Evolutionary conservation across 2,329 filamentous ascomycete genomes (phyloP).

Genomic region (Neofusicoccum umdonicola): DNA sequence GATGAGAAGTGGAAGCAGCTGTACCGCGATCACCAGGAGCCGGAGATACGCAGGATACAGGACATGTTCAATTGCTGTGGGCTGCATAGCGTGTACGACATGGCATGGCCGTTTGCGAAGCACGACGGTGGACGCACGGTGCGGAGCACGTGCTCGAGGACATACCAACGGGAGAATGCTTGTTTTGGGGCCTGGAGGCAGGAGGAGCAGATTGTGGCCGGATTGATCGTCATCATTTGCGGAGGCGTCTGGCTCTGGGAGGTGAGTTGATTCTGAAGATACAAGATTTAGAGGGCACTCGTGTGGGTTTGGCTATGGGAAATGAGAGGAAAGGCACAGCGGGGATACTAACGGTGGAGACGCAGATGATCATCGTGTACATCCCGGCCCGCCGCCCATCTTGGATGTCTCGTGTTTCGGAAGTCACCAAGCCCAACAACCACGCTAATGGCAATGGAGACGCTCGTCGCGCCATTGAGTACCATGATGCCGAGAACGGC

Average conservation of each 20-base stretch:
- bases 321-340: background rate
- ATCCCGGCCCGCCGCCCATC: background rate
- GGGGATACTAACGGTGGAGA: background rate
- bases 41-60: slow-evolving; percentile 56
- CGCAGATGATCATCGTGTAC: slow-evolving; percentile 2
- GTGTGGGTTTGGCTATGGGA: background rate
- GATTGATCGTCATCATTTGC: slow-evolving; percentile 53
- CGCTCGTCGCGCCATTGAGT: background rate
- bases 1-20: slow-evolving; percentile 53
- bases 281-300: too few species aligned
- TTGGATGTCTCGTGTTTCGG: background rate
- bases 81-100: slow-evolving; percentile 53
- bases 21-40: slow-evolving; percentile 48
- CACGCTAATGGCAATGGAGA: background rate
- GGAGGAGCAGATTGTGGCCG: slow-evolving; percentile 49
- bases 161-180: slow-evolving; percentile 42
- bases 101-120: slow-evolving; percentile 56
- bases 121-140: slow-evolving; percentile 21
- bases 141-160: slow-evolving; percentile 40
- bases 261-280: slow-evolving; percentile 35
- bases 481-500: background rate
- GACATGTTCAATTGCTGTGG: slow-evolving; percentile 64
- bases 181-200: slow-evolving; percentile 55
- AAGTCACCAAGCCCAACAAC: background rate
- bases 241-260: slow-evolving; percentile 56